Base-by-base conservation (phyloP, 2,329 filamentous ascomycete species). In the Dactylellina sp. region DNA sequence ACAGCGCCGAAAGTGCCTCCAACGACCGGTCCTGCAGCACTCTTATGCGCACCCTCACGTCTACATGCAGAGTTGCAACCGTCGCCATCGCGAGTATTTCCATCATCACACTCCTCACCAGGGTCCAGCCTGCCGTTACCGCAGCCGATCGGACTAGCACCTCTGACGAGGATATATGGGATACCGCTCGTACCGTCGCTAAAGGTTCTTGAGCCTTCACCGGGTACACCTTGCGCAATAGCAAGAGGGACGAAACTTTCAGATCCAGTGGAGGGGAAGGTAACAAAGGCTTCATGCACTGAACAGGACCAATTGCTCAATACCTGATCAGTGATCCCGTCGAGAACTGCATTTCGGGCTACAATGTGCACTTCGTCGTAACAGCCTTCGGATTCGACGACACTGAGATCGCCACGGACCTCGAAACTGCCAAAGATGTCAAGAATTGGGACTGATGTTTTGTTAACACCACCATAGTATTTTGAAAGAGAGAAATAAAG, bases 401-500 rank as follows among this genome's bases (percentile, higher is more conserved):
- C 25, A 20, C 76, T 79, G 9, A 83, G 78, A 16, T 80, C 78
- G 11, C 82, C 82, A 28, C 81, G 80, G 50, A 83, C 81, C 16
- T 78, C 77, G 65, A 83, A 82, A n/a, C 78, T 77, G 16, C 82
- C 82, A 47, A 83, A 82, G 40, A 79, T 78, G 40, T 78, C 78
- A 20, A 80, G 78, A 28, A 78, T 59, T 9, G 76, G 62, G 5
- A 80, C 77, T 7, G 76, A 77, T 1, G 78, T 77, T 18, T 75
- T 76, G 42, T 77, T 75, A 6, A 76, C 71, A 16, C 22, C 39
- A 25, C 80, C 79, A 44, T 83, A 83, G 76, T 83, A 83, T 77
- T 82, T 82, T 7, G 82, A 83, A 20, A 83, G 79, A 6, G 82
- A 80, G 53, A 82, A 80, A 76, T 83, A 83, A 49, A 82, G 78